Evolutionary conservation across 345 rosid species (phyloP).

Genomic region (Eucalyptus tenuipes): DNA sequence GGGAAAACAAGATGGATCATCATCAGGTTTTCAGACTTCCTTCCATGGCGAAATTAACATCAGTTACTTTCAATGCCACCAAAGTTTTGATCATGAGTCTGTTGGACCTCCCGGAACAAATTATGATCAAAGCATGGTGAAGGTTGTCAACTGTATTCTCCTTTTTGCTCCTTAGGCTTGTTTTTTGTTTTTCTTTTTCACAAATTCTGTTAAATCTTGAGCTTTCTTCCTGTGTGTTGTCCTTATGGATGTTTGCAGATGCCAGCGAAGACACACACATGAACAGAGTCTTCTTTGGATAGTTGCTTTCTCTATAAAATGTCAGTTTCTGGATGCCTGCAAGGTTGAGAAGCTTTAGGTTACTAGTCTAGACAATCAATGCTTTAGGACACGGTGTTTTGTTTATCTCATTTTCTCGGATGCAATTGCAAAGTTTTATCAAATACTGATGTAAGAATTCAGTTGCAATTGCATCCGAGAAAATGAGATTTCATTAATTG

Average conservation of each 20-base stretch:
- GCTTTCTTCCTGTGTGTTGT: not conserved
- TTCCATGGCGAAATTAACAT: constrained; percentile 92
- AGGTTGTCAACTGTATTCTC: constrained; percentile 23
- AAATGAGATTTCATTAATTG: too few species aligned
- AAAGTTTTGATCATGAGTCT: constrained; percentile 61
- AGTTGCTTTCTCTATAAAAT: not conserved
- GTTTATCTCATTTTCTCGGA: not conserved
- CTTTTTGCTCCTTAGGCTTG: not conserved
- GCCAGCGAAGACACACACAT: not conserved
- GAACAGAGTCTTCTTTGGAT: not conserved
- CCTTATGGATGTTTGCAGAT: not conserved
- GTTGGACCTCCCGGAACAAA: constrained; percentile 77
- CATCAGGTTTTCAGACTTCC: constrained; percentile 95
- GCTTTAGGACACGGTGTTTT: not conserved
- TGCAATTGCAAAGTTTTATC: not conserved
- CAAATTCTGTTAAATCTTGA: not conserved
- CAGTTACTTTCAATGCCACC: constrained; percentile 77
- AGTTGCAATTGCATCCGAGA: too few species aligned
- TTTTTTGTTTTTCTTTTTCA: not conserved
- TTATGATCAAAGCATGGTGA: constrained; percentile 71
- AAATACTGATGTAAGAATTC: not conserved
- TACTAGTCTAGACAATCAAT: not conserved
- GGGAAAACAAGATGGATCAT: constrained; percentile 92
- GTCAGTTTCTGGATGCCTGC: not conserved
- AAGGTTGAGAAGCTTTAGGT: not conserved